These are phyloP conservation scores for Obba rivulosa DNA, from an alignment of 768 basidiomycete genomes.

Conservation along the genomic window DNA sequence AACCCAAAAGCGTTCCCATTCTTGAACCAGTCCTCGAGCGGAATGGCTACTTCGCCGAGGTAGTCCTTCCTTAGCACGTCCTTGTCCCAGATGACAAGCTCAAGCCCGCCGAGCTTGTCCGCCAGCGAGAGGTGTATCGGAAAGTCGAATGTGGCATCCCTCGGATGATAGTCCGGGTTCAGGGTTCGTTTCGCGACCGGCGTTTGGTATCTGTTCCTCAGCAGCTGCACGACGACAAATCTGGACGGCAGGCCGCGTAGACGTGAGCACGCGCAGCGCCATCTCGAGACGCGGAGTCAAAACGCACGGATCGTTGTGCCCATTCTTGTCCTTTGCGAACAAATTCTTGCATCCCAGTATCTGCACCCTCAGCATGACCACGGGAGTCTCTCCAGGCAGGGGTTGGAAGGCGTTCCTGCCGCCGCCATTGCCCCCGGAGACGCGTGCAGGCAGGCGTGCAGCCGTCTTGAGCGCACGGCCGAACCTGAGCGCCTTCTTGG, in stretches of 20 bases:
- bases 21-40: conserved; percentile 80
- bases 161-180: conserved; percentile 59
- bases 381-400: conserved; percentile 54
- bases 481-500: conserved; percentile 43
- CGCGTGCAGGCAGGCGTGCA: conserved; percentile 46
- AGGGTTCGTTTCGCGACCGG: conserved; percentile 68
- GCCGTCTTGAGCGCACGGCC: conserved; percentile 57
- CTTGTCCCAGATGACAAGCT: conserved; percentile 92
- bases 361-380: conserved; percentile 64
- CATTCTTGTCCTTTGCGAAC: conserved; percentile 57
- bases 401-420: conserved; percentile 37
- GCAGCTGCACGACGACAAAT: conserved; percentile 63
- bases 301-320: conserved; percentile 75
- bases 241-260: conserved; percentile 28
- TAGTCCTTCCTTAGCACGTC: conserved; percentile 90
- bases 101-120: conserved; percentile 67
- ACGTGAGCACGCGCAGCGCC: background rate
- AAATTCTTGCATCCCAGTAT: conserved; percentile 61
- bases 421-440: conserved; percentile 35
- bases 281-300: conserved; percentile 1
- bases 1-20: conserved; percentile 43
- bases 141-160: conserved; percentile 86
- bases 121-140: conserved; percentile 76
- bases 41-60: conserved; percentile 79
- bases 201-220: conserved; percentile 59